A percentile compares a stretch with the other conserved stretches of the same genome.
Conservation (phyloP, 257 asterid species). For the Nicotiana undulata region DNA sequence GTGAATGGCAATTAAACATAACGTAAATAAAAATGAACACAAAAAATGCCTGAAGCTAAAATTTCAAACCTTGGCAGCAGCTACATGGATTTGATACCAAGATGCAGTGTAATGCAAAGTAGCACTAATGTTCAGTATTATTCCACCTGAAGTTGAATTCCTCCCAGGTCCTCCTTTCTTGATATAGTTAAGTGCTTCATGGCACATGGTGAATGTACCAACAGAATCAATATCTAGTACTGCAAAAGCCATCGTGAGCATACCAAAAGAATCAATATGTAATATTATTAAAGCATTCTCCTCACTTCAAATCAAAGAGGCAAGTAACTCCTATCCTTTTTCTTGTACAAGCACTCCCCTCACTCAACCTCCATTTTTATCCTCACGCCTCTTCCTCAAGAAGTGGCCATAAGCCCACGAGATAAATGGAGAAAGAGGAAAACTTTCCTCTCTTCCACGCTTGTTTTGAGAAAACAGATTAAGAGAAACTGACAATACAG, state of each 20-base stretch:
- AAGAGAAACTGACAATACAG: not conserved
- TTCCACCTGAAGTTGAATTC: constrained; percentile 56
- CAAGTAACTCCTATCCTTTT: not conserved
- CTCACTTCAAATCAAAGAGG: not conserved
- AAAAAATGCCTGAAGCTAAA: constrained; percentile 7
- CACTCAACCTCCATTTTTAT: not conserved
- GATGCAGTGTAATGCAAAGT: constrained; percentile 85
- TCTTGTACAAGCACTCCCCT: not conserved
- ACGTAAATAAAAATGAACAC: not conserved
- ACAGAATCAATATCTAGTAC: constrained; percentile 89
- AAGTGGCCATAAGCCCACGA: not conserved
- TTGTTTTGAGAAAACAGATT: not conserved
- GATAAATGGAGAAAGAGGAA: not conserved
- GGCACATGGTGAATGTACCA: constrained; percentile 96
- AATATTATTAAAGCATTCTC: constrained; percentile 29
- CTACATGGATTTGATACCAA: constrained; percentile 90
- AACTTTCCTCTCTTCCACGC: not conserved
- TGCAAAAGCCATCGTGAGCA: constrained; percentile 37
- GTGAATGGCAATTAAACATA: not conserved
- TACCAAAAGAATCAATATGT: constrained; percentile 77
- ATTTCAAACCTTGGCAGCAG: constrained; percentile 73
- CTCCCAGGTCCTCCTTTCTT: constrained; percentile 65
- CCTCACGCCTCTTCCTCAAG: not conserved
- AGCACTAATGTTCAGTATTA: constrained; percentile 78
- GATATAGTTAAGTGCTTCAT: constrained; percentile 58